phyloP scores from a whole-genome alignment of 2,329 filamentous ascomycete genomes.

The Onygenales sp. region DNA sequence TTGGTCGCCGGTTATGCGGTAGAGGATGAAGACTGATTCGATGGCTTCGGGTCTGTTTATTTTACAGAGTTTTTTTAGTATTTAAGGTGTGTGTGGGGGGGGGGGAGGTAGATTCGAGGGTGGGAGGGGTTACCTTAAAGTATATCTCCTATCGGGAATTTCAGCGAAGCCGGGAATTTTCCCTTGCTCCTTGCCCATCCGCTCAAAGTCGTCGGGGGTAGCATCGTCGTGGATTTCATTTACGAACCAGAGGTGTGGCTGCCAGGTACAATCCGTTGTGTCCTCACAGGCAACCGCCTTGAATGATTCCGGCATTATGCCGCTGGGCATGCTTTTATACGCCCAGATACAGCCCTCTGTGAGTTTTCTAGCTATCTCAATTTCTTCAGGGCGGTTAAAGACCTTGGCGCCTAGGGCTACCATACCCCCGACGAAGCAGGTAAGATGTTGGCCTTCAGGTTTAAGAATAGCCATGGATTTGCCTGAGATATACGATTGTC shows the following conservation, averaged over 20 bases:
- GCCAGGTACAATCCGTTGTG: slow-evolving; percentile 8
- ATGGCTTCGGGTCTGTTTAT: slow-evolving; percentile 62
- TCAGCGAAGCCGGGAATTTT: slow-evolving; percentile 8
- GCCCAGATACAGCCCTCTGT: slow-evolving; percentile 49
- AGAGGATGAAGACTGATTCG: slow-evolving; percentile 82
- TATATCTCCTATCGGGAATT: slow-evolving; percentile 8
- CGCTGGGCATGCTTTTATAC: slow-evolving; percentile 39
- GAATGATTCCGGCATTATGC: slow-evolving; percentile 47
- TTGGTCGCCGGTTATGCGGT: slow-evolving; percentile 74
- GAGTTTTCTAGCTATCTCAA: slow-evolving; percentile 41
- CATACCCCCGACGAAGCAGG: slow-evolving; percentile 49
- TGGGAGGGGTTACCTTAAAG: slow-evolving; percentile 8
- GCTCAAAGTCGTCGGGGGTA: slow-evolving; percentile 2
- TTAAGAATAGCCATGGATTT: slow-evolving; percentile 24
- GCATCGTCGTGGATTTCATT: slow-evolving; percentile 4
- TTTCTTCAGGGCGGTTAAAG: slow-evolving; percentile 41
- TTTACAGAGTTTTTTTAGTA: background rate
- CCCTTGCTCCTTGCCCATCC: slow-evolving; percentile 4
- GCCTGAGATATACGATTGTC: slow-evolving; percentile 38
- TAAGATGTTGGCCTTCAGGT: slow-evolving; percentile 41
- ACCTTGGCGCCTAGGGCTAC: slow-evolving; percentile 43
- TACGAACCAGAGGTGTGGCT: slow-evolving; percentile 6
- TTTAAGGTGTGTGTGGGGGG: background rate
- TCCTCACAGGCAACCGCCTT: slow-evolving; percentile 31
- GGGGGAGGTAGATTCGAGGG: background rate